Evolutionary conservation across 106 monocot genomes (phyloP), one percentile per base, ranked within the genome.

Genomic region (Dendrobium officinale): DNA sequence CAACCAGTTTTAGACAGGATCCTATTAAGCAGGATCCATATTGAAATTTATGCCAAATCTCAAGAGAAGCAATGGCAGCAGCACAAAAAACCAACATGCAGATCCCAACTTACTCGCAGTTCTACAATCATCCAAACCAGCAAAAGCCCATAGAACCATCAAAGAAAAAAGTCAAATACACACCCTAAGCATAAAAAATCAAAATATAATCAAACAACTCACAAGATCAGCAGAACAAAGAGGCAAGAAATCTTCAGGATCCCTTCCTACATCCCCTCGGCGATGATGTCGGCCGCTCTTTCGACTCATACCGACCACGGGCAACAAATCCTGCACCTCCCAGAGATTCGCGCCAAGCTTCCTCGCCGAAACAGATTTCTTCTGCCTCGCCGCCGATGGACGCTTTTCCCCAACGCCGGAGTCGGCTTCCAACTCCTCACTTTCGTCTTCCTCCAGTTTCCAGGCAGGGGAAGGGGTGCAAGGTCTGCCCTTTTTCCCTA

Each of bases 311-410:
- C 27, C 45, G 27, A 7, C 24, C 22, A 27, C 22, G 4, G 47
- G 49, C 76, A 76, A 42, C 49, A 76, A 49, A 76, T 76, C 77
- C 40, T 82, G 82, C 31, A 77, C 48, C 68, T 82, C 82, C 82
- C 82, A 82, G 43, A 82, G 77, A 31, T 77, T 77, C 26, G 82
- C 82, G 15, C 77, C 77, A 18, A 82, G 82, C 82, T 82, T 82
- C 58, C 82, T 37, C 6, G 82, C 82, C n/a, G 82, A 82, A n/a
- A 77, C 77, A 37, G 66, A 73, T 43, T 44, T 5, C 44, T 43
- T 75, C 43, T 4, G 43, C 49, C 76, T 76, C 24, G 42, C 44
- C 2, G 61, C 19, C 20, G 10, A 42, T 67, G 18, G 67, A 59
- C 44, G 64, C 73, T 31, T 41, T 41, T 75, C 55, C 27, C 19